Percentiles rank a stretch among this genome's conserved stretches.
phyloP scores from a whole-genome alignment of 371 early-diverging fungal genomes.

The Mortierella sp. region DNA sequence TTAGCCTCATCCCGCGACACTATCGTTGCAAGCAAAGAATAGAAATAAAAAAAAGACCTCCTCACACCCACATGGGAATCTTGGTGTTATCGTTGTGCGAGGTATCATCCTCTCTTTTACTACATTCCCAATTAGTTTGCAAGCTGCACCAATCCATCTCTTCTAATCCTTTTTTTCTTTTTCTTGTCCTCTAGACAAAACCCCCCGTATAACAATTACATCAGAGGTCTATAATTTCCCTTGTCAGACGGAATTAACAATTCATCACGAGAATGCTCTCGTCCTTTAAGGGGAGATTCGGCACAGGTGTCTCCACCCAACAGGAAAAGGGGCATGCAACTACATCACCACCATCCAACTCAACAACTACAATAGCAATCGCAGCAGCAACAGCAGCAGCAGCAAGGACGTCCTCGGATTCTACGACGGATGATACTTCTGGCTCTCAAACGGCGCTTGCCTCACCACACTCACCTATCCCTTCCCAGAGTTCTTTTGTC shows the following conservation, averaged over 20 bases:
- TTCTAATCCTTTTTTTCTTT: neutral
- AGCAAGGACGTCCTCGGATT: neutral
- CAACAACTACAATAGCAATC: conserved; percentile 2
- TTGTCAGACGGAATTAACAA: neutral
- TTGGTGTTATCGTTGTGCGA: neutral
- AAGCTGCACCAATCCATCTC: neutral
- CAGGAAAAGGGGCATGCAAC: conserved; percentile 27
- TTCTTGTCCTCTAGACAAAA: neutral
- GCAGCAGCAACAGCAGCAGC: neutral
- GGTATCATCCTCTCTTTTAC: neutral
- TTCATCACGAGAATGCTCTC: conserved; percentile 38
- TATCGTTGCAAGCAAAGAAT: neutral
- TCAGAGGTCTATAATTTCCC: neutral
- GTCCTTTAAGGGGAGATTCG: conserved; percentile 49
- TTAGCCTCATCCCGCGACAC: neutral
- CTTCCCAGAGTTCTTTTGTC: conserved; percentile 16
- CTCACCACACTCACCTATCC: conserved; percentile 18
- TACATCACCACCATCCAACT: conserved; percentile 3
- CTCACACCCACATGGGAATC: neutral
- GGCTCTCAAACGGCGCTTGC: neutral
- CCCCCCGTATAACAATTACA: neutral
- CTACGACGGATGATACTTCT: neutral
- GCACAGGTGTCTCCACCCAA: conserved; percentile 37
- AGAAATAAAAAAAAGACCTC: neutral
- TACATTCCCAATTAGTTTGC: no score